Evolutionary conservation across 2,329 filamentous ascomycete species (phyloP).

Genomic region (Podosphaera xanthii): DNA sequence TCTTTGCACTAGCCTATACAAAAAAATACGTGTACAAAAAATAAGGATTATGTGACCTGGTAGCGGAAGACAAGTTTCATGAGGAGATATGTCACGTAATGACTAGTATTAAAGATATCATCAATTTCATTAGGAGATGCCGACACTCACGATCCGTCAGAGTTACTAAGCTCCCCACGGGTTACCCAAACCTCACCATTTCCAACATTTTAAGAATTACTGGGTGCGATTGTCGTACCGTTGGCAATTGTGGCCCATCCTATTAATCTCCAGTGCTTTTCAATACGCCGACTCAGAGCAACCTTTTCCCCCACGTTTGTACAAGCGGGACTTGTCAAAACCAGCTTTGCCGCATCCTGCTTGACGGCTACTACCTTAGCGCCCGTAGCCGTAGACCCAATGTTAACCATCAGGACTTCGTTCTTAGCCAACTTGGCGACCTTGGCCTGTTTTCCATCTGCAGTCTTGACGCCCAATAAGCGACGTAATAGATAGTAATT

Average conservation of each 20-base stretch:
- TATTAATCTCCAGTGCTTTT: slow-evolving; percentile 96
- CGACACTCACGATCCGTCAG: too few relatives aligned
- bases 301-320: slow-evolving; percentile 98
- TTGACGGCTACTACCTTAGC: slow-evolving; percentile 95
- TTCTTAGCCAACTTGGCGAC: slow-evolving; percentile 96
- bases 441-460: slow-evolving; percentile 98
- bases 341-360: slow-evolving; percentile 89
- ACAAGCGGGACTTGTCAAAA: slow-evolving; percentile 80
- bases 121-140: too few relatives aligned
- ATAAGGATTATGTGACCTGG: too few relatives aligned
- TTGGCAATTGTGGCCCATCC: slow-evolving; percentile 48
- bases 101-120: too few relatives aligned
- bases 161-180: too few relatives aligned
- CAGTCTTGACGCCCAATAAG: slow-evolving; percentile 87
- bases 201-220: slow-evolving; percentile 8
- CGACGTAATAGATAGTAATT: slow-evolving; percentile 97
- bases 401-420: slow-evolving; percentile 99
- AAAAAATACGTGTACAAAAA: too few relatives aligned
- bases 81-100: too few relatives aligned
- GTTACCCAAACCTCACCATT: too few relatives aligned
- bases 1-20: too few relatives aligned
- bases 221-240: slow-evolving; percentile 16
- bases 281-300: slow-evolving; percentile 82
- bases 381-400: slow-evolving; percentile 88
- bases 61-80: too few relatives aligned